Conservation (phyloP, 108 stramenopile species). For the Cylindrotheca closterium region DNA sequence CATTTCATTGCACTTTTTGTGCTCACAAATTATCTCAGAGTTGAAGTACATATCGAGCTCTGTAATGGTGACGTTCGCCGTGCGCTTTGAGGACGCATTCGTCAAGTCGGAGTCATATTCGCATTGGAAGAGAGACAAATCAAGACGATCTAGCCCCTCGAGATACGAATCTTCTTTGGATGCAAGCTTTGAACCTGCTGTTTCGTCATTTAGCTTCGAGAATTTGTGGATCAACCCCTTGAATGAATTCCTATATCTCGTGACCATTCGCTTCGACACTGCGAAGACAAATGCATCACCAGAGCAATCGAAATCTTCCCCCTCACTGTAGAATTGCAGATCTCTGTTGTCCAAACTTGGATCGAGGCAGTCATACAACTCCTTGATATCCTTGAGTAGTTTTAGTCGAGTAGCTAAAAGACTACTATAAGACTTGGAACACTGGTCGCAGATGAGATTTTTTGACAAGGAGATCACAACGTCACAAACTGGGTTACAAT, state of each 20-base stretch:
- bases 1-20: slow-evolving; percentile 23
- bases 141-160: slow-evolving; percentile 30
- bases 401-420: slow-evolving; percentile 22
- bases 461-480: slow-evolving; percentile 9
- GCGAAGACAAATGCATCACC: slow-evolving; percentile 23
- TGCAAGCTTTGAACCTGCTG: not conserved
- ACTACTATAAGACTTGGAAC: slow-evolving; percentile 21
- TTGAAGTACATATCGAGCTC: slow-evolving; percentile 38
- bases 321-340: slow-evolving; percentile 10
- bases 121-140: not conserved
- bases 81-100: not conserved
- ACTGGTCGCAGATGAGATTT: slow-evolving; percentile 33
- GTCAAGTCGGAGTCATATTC: not conserved
- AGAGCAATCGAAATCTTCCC: not conserved
- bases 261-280: slow-evolving; percentile 15
- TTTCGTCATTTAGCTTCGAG: slow-evolving; percentile 11
- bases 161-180: not conserved
- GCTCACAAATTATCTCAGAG: slow-evolving; percentile 38
- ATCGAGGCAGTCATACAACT: slow-evolving; percentile 26
- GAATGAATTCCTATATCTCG: slow-evolving; percentile 25
- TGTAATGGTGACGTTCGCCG: not conserved
- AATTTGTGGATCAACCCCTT: slow-evolving; percentile 14
- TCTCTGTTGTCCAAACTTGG: slow-evolving; percentile 4
- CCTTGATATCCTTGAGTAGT: slow-evolving; percentile 10
- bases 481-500: slow-evolving; percentile 11